Base-by-base conservation (phyloP, 805 yeast genomes). In the Torulaspora microellipsoides region DNA sequence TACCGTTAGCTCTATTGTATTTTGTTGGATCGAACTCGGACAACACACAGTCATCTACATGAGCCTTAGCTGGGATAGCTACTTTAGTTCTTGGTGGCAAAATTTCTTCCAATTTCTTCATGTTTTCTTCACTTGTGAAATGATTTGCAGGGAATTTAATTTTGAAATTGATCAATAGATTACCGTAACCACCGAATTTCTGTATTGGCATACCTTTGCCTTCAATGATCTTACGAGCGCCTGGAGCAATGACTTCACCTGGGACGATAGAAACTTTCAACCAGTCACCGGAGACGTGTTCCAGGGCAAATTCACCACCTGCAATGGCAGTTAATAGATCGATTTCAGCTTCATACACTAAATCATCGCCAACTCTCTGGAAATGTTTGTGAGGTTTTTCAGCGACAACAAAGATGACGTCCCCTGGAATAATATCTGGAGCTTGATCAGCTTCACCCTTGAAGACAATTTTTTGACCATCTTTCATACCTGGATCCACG, bases 141-240 rank as follows among this genome's bases (percentile, higher is more conserved):
- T 82, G 76, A 42, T 74, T 68, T 41, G 65, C 63, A 53, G 99
- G 99, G 87, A 93, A 93, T 64, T 85, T 88, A 59, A 93, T 77
- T 53, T 80, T 81, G 70, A 93, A 93, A 64, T 85, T 83, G 56
- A 93, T 71, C 59, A 86, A 80, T 71, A 93, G 76, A 71, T 88
- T 80, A 69, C 99, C 99, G 59, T 66, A 75, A 51, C 89, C 87
- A 65, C 95, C 95, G 64, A 78, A 83, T 70, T 93, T 81, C 70
- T 76, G 83, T 53, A 91, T 72, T 54, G 99, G 99, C 99, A 93
- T 93, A 81, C 99, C 99, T 69, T 91, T 90, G 59, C 82, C 87
- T 56, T 84, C 88, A 51, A 93, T 71, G 43, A 88, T 88, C 70
- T 88, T 90, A 58, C 81, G 72, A 33, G 73, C 65, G 52, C 86